Percentiles rank a stretch among this genome's conserved stretches.
These are phyloP conservation scores for Nakataea oryzae DNA, from an alignment of 2,329 filamentous ascomycete genomes.

Conservation along the genomic window DNA sequence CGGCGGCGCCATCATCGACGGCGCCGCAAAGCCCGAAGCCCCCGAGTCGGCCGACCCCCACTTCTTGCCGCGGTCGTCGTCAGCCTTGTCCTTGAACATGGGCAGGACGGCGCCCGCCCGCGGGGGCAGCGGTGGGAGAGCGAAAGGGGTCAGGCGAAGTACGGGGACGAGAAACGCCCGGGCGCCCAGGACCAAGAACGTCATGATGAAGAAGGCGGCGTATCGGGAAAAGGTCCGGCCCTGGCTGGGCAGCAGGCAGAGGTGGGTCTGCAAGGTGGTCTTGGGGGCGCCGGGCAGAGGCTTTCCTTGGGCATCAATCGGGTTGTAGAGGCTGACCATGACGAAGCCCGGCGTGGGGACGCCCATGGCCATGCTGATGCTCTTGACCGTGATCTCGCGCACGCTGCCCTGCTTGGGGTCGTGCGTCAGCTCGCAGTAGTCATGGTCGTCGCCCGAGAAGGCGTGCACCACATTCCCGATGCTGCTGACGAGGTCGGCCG, in stretches of 20 bases:
- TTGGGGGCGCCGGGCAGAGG: constrained; percentile 30
- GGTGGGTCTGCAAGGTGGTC: constrained; percentile 71
- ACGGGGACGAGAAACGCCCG: constrained; percentile 48
- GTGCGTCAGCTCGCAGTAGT: constrained; percentile 89
- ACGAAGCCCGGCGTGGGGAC: constrained; percentile 79
- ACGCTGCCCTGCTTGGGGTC: constrained; percentile 54
- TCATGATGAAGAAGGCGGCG: constrained; percentile 47
- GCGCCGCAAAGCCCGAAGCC: constrained; percentile 20
- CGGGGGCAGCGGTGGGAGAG: constrained; percentile 29
- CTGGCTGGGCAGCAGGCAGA: constrained; percentile 86
- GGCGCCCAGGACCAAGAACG: constrained; percentile 36
- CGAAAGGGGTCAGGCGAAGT: constrained; percentile 41
- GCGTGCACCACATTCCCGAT: constrained; percentile 75
- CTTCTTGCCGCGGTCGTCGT: constrained; percentile 19
- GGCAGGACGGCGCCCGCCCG: constrained; percentile 24
- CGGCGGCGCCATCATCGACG: constrained; percentile 10
- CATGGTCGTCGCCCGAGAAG: constrained; percentile 95
- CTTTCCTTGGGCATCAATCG: constrained; percentile 53
- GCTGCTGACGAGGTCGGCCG: constrained; percentile 62
- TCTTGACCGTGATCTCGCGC: constrained; percentile 89
- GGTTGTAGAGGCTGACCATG: constrained; percentile 87
- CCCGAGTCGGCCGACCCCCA: constrained; percentile 12
- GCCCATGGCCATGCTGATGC: constrained; percentile 92
- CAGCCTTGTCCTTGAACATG: constrained; percentile 42
- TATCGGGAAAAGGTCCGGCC: constrained; percentile 77